phyloP scores from a whole-genome alignment of 257 asterid genomes.

The Galeopsis tetrahit region DNA sequence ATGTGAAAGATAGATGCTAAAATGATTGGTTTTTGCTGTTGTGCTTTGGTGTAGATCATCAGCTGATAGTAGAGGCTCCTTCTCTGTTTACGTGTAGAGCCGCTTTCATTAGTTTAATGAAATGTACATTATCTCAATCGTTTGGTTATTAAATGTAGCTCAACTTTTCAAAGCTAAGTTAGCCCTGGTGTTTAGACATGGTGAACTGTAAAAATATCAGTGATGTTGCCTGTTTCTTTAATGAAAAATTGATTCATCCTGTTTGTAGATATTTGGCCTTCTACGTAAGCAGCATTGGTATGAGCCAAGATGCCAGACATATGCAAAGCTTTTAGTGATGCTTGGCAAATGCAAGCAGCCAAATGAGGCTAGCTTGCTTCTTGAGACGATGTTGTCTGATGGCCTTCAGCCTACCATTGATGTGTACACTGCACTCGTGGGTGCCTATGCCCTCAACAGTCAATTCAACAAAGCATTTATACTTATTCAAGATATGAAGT shows the following conservation, averaged over 20 bases:
- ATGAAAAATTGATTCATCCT: slow-evolving; percentile 20
- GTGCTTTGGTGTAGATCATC: slow-evolving; percentile 7
- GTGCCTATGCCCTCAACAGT: slow-evolving; percentile 71
- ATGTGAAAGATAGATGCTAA: background rate
- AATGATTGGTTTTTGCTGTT: background rate
- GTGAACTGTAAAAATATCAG: slow-evolving; percentile 14
- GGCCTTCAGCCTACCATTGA: slow-evolving; percentile 79
- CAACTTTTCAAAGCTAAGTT: background rate
- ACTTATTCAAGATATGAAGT: slow-evolving; percentile 65
- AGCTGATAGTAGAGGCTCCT: background rate
- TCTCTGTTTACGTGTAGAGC: background rate
- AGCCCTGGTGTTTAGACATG: slow-evolving; percentile 4
- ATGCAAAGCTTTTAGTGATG: slow-evolving; percentile 79
- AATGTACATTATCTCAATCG: background rate
- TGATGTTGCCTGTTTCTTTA: slow-evolving; percentile 23
- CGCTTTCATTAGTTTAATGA: background rate
- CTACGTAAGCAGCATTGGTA: slow-evolving; percentile 91
- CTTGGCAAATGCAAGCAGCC: slow-evolving; percentile 92
- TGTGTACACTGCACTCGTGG: slow-evolving; percentile 80
- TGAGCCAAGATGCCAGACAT: slow-evolving; percentile 71
- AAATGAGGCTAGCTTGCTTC: slow-evolving; percentile 65
- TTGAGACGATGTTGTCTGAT: slow-evolving; percentile 66
- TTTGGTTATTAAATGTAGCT: background rate
- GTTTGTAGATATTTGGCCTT: slow-evolving; percentile 73
- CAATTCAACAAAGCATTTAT: slow-evolving; percentile 67